Evolutionary conservation across 768 basidiomycete species (phyloP).

Genomic region (Rhizopogon roseolus): DNA sequence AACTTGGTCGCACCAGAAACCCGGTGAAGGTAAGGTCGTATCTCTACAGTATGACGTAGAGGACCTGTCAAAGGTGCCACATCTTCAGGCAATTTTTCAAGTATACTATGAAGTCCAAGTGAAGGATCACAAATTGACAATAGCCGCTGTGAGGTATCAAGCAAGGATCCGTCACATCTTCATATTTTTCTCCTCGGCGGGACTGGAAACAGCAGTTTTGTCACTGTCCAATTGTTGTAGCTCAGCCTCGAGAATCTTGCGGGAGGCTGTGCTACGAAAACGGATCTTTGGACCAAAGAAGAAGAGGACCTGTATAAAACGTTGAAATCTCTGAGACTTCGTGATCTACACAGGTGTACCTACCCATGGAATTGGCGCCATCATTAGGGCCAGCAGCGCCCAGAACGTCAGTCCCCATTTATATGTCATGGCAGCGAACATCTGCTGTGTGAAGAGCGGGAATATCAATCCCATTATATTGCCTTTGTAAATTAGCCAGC

Average conservation of each 20-base stretch:
- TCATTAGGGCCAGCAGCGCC: conserved; percentile 33
- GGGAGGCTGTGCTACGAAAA: conserved; percentile 20
- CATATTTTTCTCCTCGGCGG: neutral
- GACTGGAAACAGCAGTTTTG: neutral
- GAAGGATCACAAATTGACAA: neutral
- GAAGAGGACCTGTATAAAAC: conserved; percentile 18
- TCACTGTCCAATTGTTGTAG: neutral
- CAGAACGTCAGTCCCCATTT: conserved; percentile 44
- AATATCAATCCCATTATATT: conserved; percentile 38
- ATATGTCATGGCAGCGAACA: conserved; percentile 43
- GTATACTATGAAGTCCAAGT: neutral
- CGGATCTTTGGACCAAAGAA: conserved; percentile 28
- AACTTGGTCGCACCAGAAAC: too few relatives aligned
- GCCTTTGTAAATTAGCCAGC: conserved; percentile 15
- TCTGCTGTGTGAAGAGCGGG: conserved; percentile 42
- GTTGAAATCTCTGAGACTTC: neutral
- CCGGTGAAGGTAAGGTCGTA: too few relatives aligned
- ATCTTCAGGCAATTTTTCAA: too few relatives aligned
- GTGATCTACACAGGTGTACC: conserved; percentile 5
- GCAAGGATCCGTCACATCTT: neutral
- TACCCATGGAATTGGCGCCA: conserved; percentile 43
- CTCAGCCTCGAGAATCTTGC: conserved; percentile 14
- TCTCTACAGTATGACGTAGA: too few relatives aligned
- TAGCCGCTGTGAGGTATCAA: too few relatives aligned
- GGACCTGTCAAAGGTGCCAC: too few relatives aligned